Conservation (phyloP, 768 basidiomycete species). For the Termitomyces sp. region DNA sequence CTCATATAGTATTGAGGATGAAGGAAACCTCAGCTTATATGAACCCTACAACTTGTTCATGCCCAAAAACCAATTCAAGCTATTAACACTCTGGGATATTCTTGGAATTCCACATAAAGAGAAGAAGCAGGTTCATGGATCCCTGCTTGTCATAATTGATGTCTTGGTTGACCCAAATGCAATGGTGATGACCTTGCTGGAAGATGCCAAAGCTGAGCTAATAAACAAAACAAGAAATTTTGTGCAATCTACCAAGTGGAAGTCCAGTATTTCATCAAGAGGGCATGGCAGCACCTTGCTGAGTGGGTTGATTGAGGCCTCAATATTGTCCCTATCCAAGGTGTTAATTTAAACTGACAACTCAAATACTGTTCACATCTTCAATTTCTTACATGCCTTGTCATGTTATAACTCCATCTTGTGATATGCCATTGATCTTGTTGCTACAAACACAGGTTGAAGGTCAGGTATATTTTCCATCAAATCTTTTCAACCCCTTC, state of each 20-base stretch:
- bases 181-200: neutral
- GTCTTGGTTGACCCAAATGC: neutral
- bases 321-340: neutral
- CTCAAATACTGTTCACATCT: too few species aligned
- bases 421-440: too few species aligned
- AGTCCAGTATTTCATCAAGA: neutral
- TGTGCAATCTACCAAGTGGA: neutral
- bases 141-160: neutral
- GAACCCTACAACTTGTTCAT: neutral
- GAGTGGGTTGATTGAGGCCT: neutral
- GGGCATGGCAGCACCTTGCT: neutral
- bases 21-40: neutral
- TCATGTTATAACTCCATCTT: too few species aligned
- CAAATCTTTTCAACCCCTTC: too few species aligned
- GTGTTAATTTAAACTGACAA: neutral
- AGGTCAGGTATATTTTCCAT: too few species aligned
- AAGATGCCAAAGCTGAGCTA: neutral
- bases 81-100: neutral
- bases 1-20: neutral
- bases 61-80: neutral
- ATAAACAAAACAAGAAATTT: neutral
- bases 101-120: neutral
- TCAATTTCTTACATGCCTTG: conserved; percentile 21
- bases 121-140: neutral
- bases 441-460: too few species aligned